Evolutionary conservation across 164 flowering plant species (phyloP).

Genomic region (Liquidambar formosana): DNA sequence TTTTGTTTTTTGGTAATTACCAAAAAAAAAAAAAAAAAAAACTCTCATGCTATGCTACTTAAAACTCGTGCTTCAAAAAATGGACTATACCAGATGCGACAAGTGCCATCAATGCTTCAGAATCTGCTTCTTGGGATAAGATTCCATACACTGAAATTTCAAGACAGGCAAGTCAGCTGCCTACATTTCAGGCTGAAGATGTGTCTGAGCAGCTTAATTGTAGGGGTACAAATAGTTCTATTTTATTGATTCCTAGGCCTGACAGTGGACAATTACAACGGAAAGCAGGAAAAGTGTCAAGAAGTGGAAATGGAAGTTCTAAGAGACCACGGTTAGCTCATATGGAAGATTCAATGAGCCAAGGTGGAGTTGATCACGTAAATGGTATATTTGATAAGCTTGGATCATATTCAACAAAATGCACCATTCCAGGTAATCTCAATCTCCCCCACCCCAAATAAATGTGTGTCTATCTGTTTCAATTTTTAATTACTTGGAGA

Average conservation of each 20-base stretch:
- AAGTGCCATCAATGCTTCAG: constrained; percentile 20
- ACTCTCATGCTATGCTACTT: not conserved
- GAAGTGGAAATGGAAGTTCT: constrained; percentile 37
- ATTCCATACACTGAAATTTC: constrained; percentile 23
- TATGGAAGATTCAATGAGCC: constrained; percentile 32
- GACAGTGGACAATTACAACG: constrained; percentile 33
- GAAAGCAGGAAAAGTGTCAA: constrained; percentile 38
- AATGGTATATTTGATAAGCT: constrained; percentile 28
- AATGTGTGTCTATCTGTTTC: not conserved
- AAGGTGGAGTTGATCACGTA: constrained; percentile 31
- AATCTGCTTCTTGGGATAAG: constrained; percentile 29
- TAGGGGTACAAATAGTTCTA: constrained; percentile 20
- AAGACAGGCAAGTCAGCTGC: constrained; percentile 18
- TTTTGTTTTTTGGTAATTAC: too few relatives aligned
- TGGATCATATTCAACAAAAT: constrained; percentile 30
- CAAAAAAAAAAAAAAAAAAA: too few relatives aligned
- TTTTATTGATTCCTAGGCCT: constrained; percentile 17
- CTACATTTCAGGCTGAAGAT: constrained; percentile 27
- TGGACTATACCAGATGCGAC: constrained; percentile 30
- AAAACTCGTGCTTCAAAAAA: not conserved
- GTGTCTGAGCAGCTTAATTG: constrained; percentile 12
- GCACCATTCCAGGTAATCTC: constrained; percentile 31
- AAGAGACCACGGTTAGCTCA: constrained; percentile 46
- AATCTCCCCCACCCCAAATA: too few relatives aligned
- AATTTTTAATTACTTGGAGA: not conserved